Conservation (phyloP, 257 asterid genomes). For the Knoxia roxburghii region DNA sequence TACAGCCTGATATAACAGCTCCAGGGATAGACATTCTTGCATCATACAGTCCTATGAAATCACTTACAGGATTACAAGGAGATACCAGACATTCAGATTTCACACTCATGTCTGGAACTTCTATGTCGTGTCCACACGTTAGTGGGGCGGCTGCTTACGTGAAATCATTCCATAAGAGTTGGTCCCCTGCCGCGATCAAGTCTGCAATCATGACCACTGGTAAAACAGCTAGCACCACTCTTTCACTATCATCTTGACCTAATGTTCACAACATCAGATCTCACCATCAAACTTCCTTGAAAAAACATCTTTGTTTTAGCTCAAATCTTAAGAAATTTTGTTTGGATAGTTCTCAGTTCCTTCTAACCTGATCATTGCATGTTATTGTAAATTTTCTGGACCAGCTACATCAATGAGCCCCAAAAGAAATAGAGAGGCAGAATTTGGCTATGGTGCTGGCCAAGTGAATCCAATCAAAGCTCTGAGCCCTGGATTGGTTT, state of each 20-base stretch:
- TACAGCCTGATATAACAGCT: constrained; percentile 79
- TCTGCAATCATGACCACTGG: constrained; percentile 91
- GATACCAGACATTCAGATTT: constrained; percentile 61
- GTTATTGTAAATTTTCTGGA: neutral
- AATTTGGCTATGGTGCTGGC: constrained; percentile 86
- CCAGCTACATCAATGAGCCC: constrained; percentile 69
- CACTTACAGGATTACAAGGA: constrained; percentile 68
- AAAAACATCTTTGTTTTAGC: neutral
- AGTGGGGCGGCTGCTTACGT: constrained; percentile 81
- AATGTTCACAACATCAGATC: neutral
- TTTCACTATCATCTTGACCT: neutral
- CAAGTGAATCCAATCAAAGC: constrained; percentile 69
- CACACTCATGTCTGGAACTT: constrained; percentile 88
- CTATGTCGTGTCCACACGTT: constrained; percentile 94
- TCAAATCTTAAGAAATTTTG: neutral
- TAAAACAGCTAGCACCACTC: constrained; percentile 16
- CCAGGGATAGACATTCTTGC: constrained; percentile 95
- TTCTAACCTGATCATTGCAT: neutral
- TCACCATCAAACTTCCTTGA: neutral
- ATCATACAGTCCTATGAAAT: constrained; percentile 61
- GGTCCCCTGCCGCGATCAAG: constrained; percentile 89
- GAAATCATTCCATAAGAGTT: constrained; percentile 67
- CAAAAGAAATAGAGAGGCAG: constrained; percentile 53
- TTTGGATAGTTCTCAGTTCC: neutral
- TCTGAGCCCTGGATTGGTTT: constrained; percentile 69